A percentile compares a stretch with the other conserved stretches of the same genome.
Evolutionary conservation across 2,329 filamentous ascomycete genomes (phyloP).

Genomic region (Ophiostoma populinum): DNA sequence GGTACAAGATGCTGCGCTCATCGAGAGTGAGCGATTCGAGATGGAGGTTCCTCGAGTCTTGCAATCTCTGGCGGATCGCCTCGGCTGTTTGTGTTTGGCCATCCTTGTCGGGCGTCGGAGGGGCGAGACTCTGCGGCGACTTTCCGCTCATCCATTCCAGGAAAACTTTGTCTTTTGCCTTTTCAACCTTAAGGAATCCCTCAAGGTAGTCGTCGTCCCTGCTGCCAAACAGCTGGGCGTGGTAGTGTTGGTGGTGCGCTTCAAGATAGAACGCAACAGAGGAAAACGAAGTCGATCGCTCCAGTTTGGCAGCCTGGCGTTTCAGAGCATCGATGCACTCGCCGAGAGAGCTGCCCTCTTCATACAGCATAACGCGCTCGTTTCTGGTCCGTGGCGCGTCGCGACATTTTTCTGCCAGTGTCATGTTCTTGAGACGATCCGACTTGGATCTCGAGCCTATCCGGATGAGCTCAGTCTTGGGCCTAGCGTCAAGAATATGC

Average conservation of each 20-base stretch:
- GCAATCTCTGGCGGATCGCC: neutral
- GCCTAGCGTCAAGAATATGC: conserved; percentile 30
- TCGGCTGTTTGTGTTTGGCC: neutral
- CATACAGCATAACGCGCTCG: conserved; percentile 19
- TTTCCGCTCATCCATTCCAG: conserved; percentile 10
- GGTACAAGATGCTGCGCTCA: neutral
- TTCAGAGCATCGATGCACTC: too few species aligned
- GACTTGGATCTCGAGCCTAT: conserved; percentile 44
- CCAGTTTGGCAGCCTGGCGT: too few species aligned
- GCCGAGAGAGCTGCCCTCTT: too few species aligned
- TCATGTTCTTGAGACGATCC: conserved; percentile 29
- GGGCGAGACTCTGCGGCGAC: too few species aligned
- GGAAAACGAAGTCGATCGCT: too few species aligned
- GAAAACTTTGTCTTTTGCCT: conserved; percentile 9
- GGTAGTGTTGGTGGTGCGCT: conserved; percentile 12
- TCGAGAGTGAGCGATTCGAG: neutral
- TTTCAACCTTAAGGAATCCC: conserved; percentile 13
- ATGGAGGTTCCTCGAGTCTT: neutral
- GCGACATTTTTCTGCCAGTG: conserved; percentile 25
- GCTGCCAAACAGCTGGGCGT: conserved; percentile 14
- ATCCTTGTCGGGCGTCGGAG: too few species aligned
- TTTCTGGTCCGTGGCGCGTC: conserved; percentile 20
- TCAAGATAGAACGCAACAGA: too few species aligned
- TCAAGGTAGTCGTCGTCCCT: conserved; percentile 2
- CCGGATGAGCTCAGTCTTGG: conserved; percentile 35